Conservation (phyloP, 495 filamentous ascomycete genomes). For the Emericellopsis terricola region DNA sequence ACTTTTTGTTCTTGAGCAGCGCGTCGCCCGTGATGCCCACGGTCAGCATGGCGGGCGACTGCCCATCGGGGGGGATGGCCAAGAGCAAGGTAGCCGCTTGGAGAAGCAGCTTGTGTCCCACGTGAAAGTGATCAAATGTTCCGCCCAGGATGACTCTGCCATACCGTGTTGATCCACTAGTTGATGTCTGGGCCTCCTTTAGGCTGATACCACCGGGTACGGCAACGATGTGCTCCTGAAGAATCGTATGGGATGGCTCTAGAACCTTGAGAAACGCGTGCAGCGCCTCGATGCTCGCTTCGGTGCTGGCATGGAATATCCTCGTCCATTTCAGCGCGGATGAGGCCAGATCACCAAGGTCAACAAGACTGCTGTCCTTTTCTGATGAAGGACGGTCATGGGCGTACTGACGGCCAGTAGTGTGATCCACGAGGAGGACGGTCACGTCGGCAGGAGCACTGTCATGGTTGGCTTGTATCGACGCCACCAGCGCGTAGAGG, state of each 20-base stretch:
- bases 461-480: slow-evolving; percentile 40
- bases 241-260: slow-evolving; percentile 23
- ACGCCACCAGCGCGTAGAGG: slow-evolving; percentile 60
- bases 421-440: slow-evolving; percentile 51
- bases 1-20: slow-evolving; percentile 75
- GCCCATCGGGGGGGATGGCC: slow-evolving; percentile 24
- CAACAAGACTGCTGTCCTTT: slow-evolving; percentile 38
- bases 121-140: slow-evolving; percentile 91
- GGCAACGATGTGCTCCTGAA: slow-evolving; percentile 21
- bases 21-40: slow-evolving; percentile 80
- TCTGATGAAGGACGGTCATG: slow-evolving; percentile 14
- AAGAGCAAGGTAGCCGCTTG: slow-evolving; percentile 66
- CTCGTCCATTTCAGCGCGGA: slow-evolving; percentile 48
- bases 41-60: slow-evolving; percentile 26
- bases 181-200: slow-evolving; percentile 1
- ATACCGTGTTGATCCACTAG: slow-evolving; percentile 11
- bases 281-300: slow-evolving; percentile 30
- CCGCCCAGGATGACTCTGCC: slow-evolving; percentile 62
- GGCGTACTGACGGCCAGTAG: slow-evolving; percentile 15
- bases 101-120: slow-evolving; percentile 87
- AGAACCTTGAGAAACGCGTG: slow-evolving; percentile 22
- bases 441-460: slow-evolving; percentile 51
- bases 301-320: slow-evolving; percentile 46
- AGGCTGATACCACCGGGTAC: slow-evolving; percentile 30
- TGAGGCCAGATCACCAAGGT: slow-evolving; percentile 44